These are phyloP conservation scores for Talaromyces adpressus DNA, from an alignment of 495 filamentous ascomycete species.

Conservation along the genomic window DNA sequence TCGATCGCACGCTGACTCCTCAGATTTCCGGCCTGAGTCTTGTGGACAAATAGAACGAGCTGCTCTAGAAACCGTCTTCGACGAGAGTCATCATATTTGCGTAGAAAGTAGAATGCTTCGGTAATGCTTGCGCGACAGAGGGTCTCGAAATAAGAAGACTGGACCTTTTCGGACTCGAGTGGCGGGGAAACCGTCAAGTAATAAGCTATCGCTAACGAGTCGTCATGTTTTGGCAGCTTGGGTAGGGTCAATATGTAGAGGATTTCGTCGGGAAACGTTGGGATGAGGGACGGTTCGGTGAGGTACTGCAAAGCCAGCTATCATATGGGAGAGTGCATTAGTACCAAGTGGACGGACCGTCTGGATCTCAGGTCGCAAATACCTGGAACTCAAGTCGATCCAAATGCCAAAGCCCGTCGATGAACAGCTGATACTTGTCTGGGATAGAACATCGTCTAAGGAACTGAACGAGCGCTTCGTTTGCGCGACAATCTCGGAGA, in stretches of 20 bases:
- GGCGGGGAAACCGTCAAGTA: conserved; percentile 65
- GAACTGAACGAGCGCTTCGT: conserved; percentile 41
- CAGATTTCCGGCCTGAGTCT: conserved; percentile 31
- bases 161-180: conserved; percentile 49
- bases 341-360: conserved; percentile 3
- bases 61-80: conserved; percentile 57
- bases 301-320: conserved; percentile 65
- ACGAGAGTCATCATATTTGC: conserved; percentile 51
- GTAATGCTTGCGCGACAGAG: conserved; percentile 59
- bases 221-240: conserved; percentile 51
- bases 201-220: conserved; percentile 64
- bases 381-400: conserved; percentile 64
- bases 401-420: conserved; percentile 75
- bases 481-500: conserved; percentile 61
- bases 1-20: conserved; percentile 55
- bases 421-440: conserved; percentile 63
- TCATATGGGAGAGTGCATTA: conserved; percentile 9
- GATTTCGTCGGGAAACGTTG: conserved; percentile 77
- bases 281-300: conserved; percentile 66
- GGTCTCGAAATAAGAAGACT: conserved; percentile 57
- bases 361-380: conserved; percentile 6
- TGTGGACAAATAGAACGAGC: conserved; percentile 58
- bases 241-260: conserved; percentile 57
- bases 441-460: conserved; percentile 54
- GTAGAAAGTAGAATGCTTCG: conserved; percentile 68